Evolutionary conservation across 2,329 filamentous ascomycete genomes (phyloP).

Genomic region (Zalaria obscura): DNA sequence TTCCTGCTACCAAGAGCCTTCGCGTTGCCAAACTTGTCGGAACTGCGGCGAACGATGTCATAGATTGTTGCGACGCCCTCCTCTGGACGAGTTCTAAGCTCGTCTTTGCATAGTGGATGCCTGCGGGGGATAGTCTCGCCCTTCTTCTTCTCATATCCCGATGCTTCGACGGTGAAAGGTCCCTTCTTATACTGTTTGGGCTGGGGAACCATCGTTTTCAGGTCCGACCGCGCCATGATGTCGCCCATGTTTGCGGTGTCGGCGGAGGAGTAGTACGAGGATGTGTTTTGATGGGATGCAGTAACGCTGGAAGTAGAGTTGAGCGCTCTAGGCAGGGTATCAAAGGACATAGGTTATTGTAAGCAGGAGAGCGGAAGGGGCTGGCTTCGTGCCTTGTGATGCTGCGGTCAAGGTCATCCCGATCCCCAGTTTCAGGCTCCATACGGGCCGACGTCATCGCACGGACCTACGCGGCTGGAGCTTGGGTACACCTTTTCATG

Average conservation of each 20-base stretch:
- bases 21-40: constrained; percentile 39
- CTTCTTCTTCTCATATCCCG: constrained; percentile 51
- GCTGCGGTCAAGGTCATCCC: too few relatives aligned
- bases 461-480: too few relatives aligned
- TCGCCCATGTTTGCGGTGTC: constrained; percentile 14
- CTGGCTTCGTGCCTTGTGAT: too few relatives aligned
- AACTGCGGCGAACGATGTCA: constrained; percentile 61
- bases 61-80: constrained; percentile 63
- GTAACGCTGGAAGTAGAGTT: not conserved
- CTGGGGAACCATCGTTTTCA: constrained; percentile 34
- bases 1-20: constrained; percentile 50
- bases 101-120: constrained; percentile 56
- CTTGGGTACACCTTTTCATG: too few relatives aligned
- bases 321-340: constrained; percentile 3
- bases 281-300: constrained; percentile 1
- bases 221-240: constrained; percentile 23
- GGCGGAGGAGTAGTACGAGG: not conserved
- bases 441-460: too few relatives aligned
- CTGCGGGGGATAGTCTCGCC: constrained; percentile 79
- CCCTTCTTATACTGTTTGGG: constrained; percentile 43
- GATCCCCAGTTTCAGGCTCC: too few relatives aligned
- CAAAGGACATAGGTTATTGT: constrained; percentile 7
- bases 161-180: constrained; percentile 61
- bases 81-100: constrained; percentile 49
- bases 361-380: not conserved